These are phyloP conservation scores for Auricularia heimuer DNA, from an alignment of 768 basidiomycete genomes.

Conservation along the genomic window DNA sequence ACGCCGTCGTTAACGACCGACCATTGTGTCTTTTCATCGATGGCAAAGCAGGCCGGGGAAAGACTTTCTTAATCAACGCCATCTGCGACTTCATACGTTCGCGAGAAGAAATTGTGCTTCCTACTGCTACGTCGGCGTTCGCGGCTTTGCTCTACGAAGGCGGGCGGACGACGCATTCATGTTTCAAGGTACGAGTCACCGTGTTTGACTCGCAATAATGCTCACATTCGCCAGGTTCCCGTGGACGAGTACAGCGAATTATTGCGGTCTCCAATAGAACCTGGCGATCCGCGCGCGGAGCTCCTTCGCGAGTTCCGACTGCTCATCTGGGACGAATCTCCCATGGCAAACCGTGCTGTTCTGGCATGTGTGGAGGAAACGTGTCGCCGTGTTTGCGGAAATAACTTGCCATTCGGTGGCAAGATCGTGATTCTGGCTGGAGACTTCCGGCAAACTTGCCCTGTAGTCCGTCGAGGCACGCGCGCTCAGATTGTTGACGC, in stretches of 20 bases:
- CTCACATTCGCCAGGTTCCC: constrained; percentile 19
- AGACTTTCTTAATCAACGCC: constrained; percentile 28
- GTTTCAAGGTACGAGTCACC: no score
- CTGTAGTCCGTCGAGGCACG: constrained; percentile 25
- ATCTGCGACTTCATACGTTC: constrained; percentile 24
- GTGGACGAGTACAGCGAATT: constrained; percentile 24
- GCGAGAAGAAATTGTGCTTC: constrained; percentile 21
- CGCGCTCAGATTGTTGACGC: constrained; percentile 8
- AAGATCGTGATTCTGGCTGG: constrained; percentile 28
- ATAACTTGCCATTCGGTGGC: constrained; percentile 26
- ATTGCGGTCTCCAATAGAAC: constrained; percentile 23
- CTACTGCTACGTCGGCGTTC: no score
- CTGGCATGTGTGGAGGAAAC: constrained; percentile 27
- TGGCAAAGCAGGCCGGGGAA: constrained; percentile 33
- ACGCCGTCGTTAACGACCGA: no score
- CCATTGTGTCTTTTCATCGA: constrained; percentile 23
- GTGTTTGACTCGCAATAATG: no score
- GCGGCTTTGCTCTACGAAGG: no score
- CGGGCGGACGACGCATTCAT: no score
- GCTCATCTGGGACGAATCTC: constrained; percentile 19
- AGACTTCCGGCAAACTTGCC: constrained; percentile 33
- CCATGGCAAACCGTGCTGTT: constrained; percentile 29
- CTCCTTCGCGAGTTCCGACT: constrained; percentile 22
- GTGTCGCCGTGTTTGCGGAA: constrained; percentile 19
- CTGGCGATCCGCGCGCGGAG: constrained; percentile 20